Percentiles rank a stretch among this genome's conserved stretches.
Evolutionary conservation across 495 filamentous ascomycete genomes (phyloP).

Genomic region (Podospora didyma): DNA sequence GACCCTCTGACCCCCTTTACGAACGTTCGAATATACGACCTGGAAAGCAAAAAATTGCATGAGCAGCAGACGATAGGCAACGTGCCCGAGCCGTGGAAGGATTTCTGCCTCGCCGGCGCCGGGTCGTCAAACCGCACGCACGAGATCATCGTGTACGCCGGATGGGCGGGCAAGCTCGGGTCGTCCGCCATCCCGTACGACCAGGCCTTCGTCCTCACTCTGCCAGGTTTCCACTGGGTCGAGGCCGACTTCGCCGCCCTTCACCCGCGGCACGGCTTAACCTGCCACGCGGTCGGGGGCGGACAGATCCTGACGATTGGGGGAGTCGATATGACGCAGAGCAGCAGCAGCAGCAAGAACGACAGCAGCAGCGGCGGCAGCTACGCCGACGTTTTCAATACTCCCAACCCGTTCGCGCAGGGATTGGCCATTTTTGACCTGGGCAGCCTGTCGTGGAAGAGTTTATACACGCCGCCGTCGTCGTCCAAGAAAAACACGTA

Average conservation of each 20-base stretch:
- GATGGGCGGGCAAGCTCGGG: constrained; percentile 18
- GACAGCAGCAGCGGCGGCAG: too few species aligned
- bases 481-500: constrained; percentile 4
- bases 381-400: constrained; percentile 14
- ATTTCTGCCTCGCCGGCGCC: constrained; percentile 21
- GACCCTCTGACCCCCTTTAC: constrained; percentile 5
- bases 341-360: background rate
- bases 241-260: constrained; percentile 16
- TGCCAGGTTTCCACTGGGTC: constrained; percentile 24
- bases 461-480: constrained; percentile 4
- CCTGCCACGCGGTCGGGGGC: constrained; percentile 18
- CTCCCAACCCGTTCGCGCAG: constrained; percentile 16
- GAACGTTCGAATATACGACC: constrained; percentile 16
- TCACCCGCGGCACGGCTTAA: constrained; percentile 17
- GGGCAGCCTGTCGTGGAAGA: constrained; percentile 7
- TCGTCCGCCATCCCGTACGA: constrained; percentile 12
- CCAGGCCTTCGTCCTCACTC: constrained; percentile 22
- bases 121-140: constrained; percentile 19
- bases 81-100: constrained; percentile 8
- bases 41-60: constrained; percentile 9
- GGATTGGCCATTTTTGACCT: constrained; percentile 21
- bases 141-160: constrained; percentile 25
- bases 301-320: constrained; percentile 23
- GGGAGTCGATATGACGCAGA: constrained; percentile 18
- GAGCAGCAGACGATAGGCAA: constrained; percentile 18